Base-by-base conservation (phyloP, 768 basidiomycete genomes). In the Kwoniella pini region DNA sequence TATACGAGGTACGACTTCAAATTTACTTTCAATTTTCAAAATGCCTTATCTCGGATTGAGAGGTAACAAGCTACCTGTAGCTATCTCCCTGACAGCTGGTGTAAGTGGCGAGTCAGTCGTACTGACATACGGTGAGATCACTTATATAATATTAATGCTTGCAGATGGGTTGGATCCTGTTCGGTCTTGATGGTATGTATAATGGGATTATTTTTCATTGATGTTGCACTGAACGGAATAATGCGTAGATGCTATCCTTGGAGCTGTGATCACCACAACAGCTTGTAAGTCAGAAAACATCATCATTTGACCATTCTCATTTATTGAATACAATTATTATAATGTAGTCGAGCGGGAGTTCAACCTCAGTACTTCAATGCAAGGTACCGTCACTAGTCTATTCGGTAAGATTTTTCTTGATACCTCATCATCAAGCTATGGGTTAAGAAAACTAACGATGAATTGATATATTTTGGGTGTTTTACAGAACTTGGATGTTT, bases 31-130 rank as follows among this genome's bases (percentile, higher is more conserved):
- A 15, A 5, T 19, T 10, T 43, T 26, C 31, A 36, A 26, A 27
- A 46, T 13, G 63, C 63, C 63, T 9, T 55, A 59, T 21, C 51
- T 64, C 12, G 57, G 57, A 22, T 28, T 64, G 27, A 54, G 63
- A 45, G 63, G 63, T 2, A 59, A 40, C 38, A 56, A 55, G 26
- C 57, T 64, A 27, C 63, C 60, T 12, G 38, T 55, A 15, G 63
- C 63, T 33, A 54, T 64, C 39, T 54, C 52, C 12, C 52, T 52
- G 19, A 56, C 63, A 17, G 57, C 57, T 26, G 63, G 63, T 11
- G 50, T 64, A 30, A 57, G 63, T 9, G 54, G 43, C n/a, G n/a
- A n/a, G n/a, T n/a, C n/a, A n/a, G n/a, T n/a, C n/a, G n/a, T n/a
- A n/a, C n/a, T n/a, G n/a, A n/a, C n/a, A n/a, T n/a, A n/a, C n/a